Base-by-base conservation (phyloP, 345 rosid species). In the Excoecaria agallocha region DNA sequence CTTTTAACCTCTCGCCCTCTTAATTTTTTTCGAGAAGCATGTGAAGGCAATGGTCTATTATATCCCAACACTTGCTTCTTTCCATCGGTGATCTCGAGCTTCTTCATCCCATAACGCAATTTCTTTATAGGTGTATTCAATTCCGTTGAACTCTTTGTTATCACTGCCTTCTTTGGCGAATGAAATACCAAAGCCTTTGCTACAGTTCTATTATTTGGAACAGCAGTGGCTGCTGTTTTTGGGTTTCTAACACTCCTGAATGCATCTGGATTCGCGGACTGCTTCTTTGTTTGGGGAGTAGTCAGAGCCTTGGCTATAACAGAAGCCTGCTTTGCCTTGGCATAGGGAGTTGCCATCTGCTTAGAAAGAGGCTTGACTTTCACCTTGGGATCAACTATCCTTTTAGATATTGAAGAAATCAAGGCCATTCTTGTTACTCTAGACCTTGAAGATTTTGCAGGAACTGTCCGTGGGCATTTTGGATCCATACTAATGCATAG, bases 401-500 rank as follows among this genome's bases (percentile, higher is more conserved):
- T 88, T 48, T 84, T 84, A 57, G 93, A 83, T 73, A 93, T 85
- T 0, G 99, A 88, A 65, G 97, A 88, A 76, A 95, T 86, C 83
- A 91, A 82, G 12, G 93, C 98, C 64, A 95, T 51, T 76, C 77
- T 87, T 39, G 97, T 80, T 1, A 86, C 55, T 17, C 95, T 86
- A 45, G 94, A 78, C 78, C 85, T 89, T 3, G 90, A 90, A 25
- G 90, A 75, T 82, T 95, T 95, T 22, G 94, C 87, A 58, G 98
- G 99, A 79, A 87, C 97, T 0, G 98, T 89, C 22, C 75, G 86
- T 0, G 99, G 97, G 35, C 97, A 93, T 83, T 89, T 92, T 73
- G 54, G 57, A 7, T 71, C 82, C 20, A 81, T 69, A 73, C 89
- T 89, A 63, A 50, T 65, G 75, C 72, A 66, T 4, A 52, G 66